phyloP scores from a whole-genome alignment of 2,329 filamentous ascomycete species.

The Furcasterigmium sp. region DNA sequence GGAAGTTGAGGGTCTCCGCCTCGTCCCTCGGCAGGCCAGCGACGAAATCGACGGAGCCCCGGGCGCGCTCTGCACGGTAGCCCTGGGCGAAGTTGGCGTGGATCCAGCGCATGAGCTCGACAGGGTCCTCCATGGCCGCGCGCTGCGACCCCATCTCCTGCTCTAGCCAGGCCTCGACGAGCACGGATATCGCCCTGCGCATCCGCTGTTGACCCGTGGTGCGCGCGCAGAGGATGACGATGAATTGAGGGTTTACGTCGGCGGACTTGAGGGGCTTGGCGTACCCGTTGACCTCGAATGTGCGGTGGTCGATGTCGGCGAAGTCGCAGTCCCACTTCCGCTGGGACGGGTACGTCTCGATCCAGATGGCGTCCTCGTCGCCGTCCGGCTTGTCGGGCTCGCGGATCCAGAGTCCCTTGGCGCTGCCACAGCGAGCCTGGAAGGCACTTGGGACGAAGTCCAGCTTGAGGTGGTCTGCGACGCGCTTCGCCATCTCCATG shows the following conservation, averaged over 20 bases:
- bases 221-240: constrained; percentile 61
- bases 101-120: constrained; percentile 50
- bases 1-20: constrained; percentile 45
- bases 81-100: constrained; percentile 26
- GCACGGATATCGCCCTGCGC: constrained; percentile 38
- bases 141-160: constrained; percentile 47
- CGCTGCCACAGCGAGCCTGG: constrained; percentile 66
- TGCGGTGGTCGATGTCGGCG: constrained; percentile 45
- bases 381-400: constrained; percentile 42
- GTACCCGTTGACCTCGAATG: constrained; percentile 56
- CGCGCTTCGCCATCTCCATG: constrained; percentile 44
- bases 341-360: constrained; percentile 62
- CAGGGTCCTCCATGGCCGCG: constrained; percentile 42
- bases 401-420: constrained; percentile 72
- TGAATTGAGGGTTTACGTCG: constrained; percentile 60
- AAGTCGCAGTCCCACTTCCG: constrained; percentile 58
- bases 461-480: constrained; percentile 47
- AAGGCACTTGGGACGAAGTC: constrained; percentile 55
- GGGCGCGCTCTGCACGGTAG: constrained; percentile 28
- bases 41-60: constrained; percentile 34
- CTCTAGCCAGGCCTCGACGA: constrained; percentile 45
- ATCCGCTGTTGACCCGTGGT: constrained; percentile 45
- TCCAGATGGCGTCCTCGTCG: constrained; percentile 52
- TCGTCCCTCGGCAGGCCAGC: constrained; percentile 44
- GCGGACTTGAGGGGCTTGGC: constrained; percentile 44